Base-by-base conservation (phyloP, 1,284 basidiomycete genomes). In the Sanghuangporus weigelae region DNA sequence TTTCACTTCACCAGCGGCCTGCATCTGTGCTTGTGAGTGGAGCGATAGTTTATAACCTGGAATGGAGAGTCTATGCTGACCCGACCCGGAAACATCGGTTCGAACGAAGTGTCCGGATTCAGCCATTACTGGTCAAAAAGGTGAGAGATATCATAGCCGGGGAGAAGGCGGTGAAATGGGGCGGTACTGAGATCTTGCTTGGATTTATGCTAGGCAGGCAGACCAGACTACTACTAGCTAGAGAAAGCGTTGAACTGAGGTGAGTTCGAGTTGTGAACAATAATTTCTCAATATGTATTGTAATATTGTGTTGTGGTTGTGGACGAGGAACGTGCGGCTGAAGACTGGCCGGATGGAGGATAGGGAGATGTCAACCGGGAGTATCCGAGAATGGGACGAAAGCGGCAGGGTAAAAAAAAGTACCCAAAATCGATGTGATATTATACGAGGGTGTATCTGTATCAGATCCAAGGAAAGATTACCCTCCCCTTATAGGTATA, bases 361-460 rank as follows among this genome's bases (percentile, higher is more conserved):
- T 35, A 59, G 38, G 4, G 16, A 23, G 36, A 23, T 55, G 31
- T 39, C 57, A 48, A 55, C 16, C 60, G 60, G 54, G 12, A 7
- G 14, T 35, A 42, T 56, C 62, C 62, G 60, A 62, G 54, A 23
- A 19, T 42, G 60, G 53, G 38, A 54, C 59, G 58, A 60, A 64
- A 56, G 59, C 23, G 64, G 64, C 59, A 62, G 64, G 60, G 64
- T 62, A 49, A 65, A 62, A 36, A 56, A 49, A 38, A 31, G 26
- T 16, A 46, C 50, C 59, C 60, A 42, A 59, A 62, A 65, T 65
- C 64, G 64, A 65, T 65, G 64, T 65, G 64, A 65, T 54, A 62
- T 51, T 62, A 63, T 64, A 63, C 59, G 72, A 73, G 71, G 69
- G 72, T 74, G 74, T 62, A 54, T n/a, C n/a, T n/a, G n/a, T 3